Evolutionary conservation across 2,329 filamentous ascomycete species (phyloP).

Genomic region (Dissoconium aciculare): DNA sequence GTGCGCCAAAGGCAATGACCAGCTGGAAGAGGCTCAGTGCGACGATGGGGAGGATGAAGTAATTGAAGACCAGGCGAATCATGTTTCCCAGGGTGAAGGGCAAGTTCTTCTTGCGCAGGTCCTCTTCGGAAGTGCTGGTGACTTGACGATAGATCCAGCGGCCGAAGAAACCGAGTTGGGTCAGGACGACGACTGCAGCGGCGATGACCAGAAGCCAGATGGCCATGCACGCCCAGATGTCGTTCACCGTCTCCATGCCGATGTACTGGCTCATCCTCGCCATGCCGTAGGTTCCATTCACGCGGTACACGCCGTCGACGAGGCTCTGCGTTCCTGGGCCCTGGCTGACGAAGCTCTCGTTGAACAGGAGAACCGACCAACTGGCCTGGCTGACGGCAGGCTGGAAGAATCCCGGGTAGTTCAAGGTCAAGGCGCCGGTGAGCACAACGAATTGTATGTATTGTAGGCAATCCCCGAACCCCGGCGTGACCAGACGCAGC

Average conservation of each 20-base stretch:
- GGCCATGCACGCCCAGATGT: conserved; percentile 91
- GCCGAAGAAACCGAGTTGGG: conserved; percentile 59
- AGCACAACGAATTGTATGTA: conserved; percentile 89
- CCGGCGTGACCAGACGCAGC: conserved; percentile 80
- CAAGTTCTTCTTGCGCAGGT: conserved; percentile 78
- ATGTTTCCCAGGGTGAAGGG: conserved; percentile 51
- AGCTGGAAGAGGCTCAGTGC: conserved; percentile 84
- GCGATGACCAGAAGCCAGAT: conserved; percentile 76
- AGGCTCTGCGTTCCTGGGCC: conserved; percentile 51
- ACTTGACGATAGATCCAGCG: conserved; percentile 64
- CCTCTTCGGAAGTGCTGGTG: conserved; percentile 62
- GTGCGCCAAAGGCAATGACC: conserved; percentile 55
- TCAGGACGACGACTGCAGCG: conserved; percentile 48
- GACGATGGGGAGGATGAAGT: conserved; percentile 75
- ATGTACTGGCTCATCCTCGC: conserved; percentile 65
- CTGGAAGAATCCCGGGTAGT: conserved; percentile 89
- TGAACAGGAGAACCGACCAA: conserved; percentile 89
- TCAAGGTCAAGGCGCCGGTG: conserved; percentile 71
- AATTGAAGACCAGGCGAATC: conserved; percentile 79
- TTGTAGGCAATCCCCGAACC: conserved; percentile 90
- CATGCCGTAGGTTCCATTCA: conserved; percentile 64
- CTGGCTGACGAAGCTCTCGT: conserved; percentile 67
- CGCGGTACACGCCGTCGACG: conserved; percentile 73
- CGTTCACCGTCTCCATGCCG: conserved; percentile 58
- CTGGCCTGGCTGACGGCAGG: conserved; percentile 73